Base-by-base conservation (phyloP, 495 filamentous ascomycete species). In the Apodospora peruviana region DNA sequence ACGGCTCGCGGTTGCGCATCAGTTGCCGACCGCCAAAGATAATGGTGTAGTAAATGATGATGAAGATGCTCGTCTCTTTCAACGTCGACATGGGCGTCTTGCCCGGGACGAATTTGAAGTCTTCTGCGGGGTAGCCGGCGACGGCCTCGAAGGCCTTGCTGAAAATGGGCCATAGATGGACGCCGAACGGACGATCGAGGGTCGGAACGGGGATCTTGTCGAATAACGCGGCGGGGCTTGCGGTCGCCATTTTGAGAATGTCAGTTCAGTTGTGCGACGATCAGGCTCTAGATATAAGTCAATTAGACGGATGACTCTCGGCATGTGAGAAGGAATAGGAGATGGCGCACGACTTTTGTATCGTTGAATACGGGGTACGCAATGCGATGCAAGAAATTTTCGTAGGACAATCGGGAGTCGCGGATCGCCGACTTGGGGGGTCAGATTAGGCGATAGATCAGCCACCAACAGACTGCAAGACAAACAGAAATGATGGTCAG, bases 81-180 rank as follows among this genome's bases (percentile, higher is more conserved):
- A 89, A 59, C 14, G 85, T 88, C 41, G 84, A 84, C 74, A 90
- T 78, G 48, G 83, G 83, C 22, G 83, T 88, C 50, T 69, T 64
- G 53, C 80, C 82, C n/a, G 79, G 70, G 51, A 73, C 66, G 69
- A 90, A 88, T 43, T 72, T 69, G 62, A 89, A 87, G 49, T 88
- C 80, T 41, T 85, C 76, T 43, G 86, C 81, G 43, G 80, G 75
- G 62, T 83, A 86, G 53, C 91, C 91, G 45, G 75, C 77, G 40
- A 88, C 78, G 29, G 67, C 61, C 65, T 84, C 81, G 70, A 85
- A 96, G 59, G 77, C 82, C 71, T 87, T 82, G 72, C 84, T 84
- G 79, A 97, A 98, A 70, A 93, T 80, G 50, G 93, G 91, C 93
- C 93, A 98, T 69, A 97, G 69, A 37, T 86, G 73, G 51, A 96